These are phyloP conservation scores for Tylopilus rubrobrunneus DNA, from an alignment of 768 basidiomycete species.

Conservation along the genomic window DNA sequence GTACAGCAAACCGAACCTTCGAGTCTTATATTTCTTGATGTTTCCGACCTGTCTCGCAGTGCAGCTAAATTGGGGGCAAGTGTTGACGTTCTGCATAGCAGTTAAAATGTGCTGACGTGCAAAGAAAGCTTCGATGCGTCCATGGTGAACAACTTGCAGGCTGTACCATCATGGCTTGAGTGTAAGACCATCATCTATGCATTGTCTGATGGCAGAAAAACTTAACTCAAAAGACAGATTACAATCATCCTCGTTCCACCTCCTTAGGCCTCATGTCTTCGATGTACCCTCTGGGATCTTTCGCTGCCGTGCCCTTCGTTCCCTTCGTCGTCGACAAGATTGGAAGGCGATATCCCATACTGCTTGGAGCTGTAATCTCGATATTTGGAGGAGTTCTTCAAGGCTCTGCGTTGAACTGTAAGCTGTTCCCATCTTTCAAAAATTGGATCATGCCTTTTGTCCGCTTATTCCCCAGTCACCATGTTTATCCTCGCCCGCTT, in stretches of 20 bases:
- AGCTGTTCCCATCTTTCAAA: background rate
- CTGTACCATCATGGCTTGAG: conserved; percentile 51
- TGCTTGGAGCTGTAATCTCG: conserved; percentile 5
- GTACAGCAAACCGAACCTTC: too few species aligned
- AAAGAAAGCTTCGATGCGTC: conserved; percentile 34
- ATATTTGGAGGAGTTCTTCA: conserved; percentile 13
- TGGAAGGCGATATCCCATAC: conserved; percentile 11
- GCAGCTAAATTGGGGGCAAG: too few species aligned
- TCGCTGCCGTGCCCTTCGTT: conserved; percentile 44
- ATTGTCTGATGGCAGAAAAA: background rate
- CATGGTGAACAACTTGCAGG: conserved; percentile 63
- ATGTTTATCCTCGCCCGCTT: conserved; percentile 16
- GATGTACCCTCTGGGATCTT: conserved; percentile 56
- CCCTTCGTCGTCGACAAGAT: conserved; percentile 2
- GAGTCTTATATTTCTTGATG: too few species aligned
- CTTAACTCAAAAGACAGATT: conserved; percentile 36
- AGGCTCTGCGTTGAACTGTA: conserved; percentile 12
- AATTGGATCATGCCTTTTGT: background rate
- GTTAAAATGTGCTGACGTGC: background rate
- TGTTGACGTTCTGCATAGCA: too few species aligned
- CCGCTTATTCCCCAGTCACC: background rate
- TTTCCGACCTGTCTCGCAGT: too few species aligned
- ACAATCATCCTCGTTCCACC: conserved; percentile 49
- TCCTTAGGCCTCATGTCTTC: conserved; percentile 32
- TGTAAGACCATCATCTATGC: conserved; percentile 33